Base-by-base conservation (phyloP, 352 stramenopile genomes). In the Phytophthora tubulina region DNA sequence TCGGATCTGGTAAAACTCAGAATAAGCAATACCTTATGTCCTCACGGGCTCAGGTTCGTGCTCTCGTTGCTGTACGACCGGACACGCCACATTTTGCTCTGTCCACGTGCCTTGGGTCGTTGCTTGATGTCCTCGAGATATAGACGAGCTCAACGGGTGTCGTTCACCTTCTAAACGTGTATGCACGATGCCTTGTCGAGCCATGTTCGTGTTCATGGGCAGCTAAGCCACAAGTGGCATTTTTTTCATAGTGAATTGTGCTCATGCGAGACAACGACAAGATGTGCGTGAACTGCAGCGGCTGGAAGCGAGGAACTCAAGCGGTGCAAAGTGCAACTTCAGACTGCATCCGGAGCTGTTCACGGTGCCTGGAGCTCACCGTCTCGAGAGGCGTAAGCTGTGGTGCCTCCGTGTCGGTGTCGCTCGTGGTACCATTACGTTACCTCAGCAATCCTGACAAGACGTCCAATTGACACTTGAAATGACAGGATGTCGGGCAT, bases 61-160 rank as follows among this genome's bases (percentile, higher is more conserved):
- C 17, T 21, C 15, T 45, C 52, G 56, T 67, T 68, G 62, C 56
- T 57, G 48, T 67, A 74, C 58, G 58, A 74, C 67, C 38, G 57
- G 58, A 73, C 62, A 59, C 52, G 39, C 35, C 39, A 57, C 50
- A 11, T 54, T 63, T 15, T 60, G 63, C 52, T 63, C 35, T 67
- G 69, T 72, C 69, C 69, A 27, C 53, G 63, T 65, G 42, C 61
- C 36, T 76, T 69, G 69, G 17, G 52, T 11, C 50, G 58, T 73
- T 68, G 51, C 15, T 74, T 65, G 67, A 70, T 64, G 53, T 21
- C 46, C 38, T 31, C 32, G 61, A 75, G 67, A 67, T 75, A 75
- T 62, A 75, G 53, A 75, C 67, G 54, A 75, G 67, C 41, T 70
- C 38, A 30, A 21, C 31, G 33, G 42, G 41, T 59, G 36, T 54